A percentile compares a stretch with the other conserved stretches of the same genome.
Conservation (phyloP, 352 stramenopile genomes). For the Phytopythium cucurbitacearum region DNA sequence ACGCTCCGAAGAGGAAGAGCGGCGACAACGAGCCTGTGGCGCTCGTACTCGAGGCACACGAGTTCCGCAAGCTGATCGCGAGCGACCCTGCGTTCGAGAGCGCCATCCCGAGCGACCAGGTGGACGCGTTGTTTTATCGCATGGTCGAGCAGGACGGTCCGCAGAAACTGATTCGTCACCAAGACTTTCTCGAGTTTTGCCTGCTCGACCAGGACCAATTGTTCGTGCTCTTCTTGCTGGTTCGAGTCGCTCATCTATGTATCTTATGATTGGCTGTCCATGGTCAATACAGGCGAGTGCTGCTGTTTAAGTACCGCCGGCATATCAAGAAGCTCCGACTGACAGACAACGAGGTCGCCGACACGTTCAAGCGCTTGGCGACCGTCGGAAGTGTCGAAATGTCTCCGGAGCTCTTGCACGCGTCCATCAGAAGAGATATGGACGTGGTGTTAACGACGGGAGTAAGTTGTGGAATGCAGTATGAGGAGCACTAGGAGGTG, state of each 20-base stretch:
- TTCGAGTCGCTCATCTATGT: neutral
- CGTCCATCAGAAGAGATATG: slow-evolving; percentile 58
- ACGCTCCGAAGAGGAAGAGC: slow-evolving; percentile 38
- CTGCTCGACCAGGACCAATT: slow-evolving; percentile 75
- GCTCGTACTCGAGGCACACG: slow-evolving; percentile 56
- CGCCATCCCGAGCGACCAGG: slow-evolving; percentile 61
- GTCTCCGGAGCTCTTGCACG: slow-evolving; percentile 54
- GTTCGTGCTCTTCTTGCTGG: slow-evolving; percentile 22
- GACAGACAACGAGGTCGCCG: slow-evolving; percentile 73
- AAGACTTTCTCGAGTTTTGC: slow-evolving; percentile 82
- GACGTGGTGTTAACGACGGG: slow-evolving; percentile 77
- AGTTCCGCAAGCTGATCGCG: slow-evolving; percentile 74
- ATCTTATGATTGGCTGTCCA: neutral
- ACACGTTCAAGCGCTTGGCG: slow-evolving; percentile 63
- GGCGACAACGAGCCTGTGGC: slow-evolving; percentile 27
- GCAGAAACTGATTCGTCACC: slow-evolving; percentile 45
- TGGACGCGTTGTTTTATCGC: slow-evolving; percentile 72
- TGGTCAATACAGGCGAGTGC: slow-evolving; percentile 35
- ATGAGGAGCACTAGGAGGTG: neutral
- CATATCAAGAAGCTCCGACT: slow-evolving; percentile 52
- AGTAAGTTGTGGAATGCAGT: slow-evolving; percentile 23
- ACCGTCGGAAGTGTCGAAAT: slow-evolving; percentile 31
- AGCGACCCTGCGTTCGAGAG: slow-evolving; percentile 75
- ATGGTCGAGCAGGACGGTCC: slow-evolving; percentile 45
- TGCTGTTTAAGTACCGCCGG: slow-evolving; percentile 75